Conservation (phyloP, 176 grass and related monocot species). For the Coix lacrymajobi region DNA sequence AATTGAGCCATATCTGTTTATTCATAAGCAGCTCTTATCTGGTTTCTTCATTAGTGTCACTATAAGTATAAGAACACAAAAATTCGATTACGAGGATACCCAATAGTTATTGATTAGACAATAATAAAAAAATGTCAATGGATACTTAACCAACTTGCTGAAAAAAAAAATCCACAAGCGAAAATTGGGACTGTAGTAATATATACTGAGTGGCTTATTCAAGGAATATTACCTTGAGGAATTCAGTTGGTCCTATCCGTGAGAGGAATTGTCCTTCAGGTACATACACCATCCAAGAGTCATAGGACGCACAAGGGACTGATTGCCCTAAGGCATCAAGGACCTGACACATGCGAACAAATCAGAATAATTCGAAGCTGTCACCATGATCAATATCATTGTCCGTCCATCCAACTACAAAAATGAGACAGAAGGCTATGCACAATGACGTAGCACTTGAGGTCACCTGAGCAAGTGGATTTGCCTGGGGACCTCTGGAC, state of each 20-base stretch:
- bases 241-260: constrained; percentile 80
- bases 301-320: constrained; percentile 67
- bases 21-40: neutral
- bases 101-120: neutral
- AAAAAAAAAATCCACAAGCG: neutral
- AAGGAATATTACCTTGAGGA: constrained; percentile 59
- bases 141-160: neutral
- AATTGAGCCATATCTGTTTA: neutral
- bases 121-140: neutral
- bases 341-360: constrained; percentile 44
- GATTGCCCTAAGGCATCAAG: constrained; percentile 87
- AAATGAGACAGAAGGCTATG: neutral
- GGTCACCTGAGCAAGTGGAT: constrained; percentile 87
- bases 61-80: neutral
- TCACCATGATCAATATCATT: neutral
- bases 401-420: neutral
- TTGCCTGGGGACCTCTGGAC: constrained; percentile 79
- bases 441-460: constrained; percentile 22
- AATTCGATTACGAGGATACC: neutral
- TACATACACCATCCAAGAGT: constrained; percentile 98
- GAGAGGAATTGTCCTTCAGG: constrained; percentile 88
- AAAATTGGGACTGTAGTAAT: neutral
- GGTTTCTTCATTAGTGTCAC: neutral
- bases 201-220: neutral
- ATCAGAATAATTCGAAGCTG: constrained; percentile 19